Evolutionary conservation across 352 stramenopile genomes (phyloP), one percentile per base, ranked within the genome.

Genomic region (Globisporangium megalacanthum): DNA sequence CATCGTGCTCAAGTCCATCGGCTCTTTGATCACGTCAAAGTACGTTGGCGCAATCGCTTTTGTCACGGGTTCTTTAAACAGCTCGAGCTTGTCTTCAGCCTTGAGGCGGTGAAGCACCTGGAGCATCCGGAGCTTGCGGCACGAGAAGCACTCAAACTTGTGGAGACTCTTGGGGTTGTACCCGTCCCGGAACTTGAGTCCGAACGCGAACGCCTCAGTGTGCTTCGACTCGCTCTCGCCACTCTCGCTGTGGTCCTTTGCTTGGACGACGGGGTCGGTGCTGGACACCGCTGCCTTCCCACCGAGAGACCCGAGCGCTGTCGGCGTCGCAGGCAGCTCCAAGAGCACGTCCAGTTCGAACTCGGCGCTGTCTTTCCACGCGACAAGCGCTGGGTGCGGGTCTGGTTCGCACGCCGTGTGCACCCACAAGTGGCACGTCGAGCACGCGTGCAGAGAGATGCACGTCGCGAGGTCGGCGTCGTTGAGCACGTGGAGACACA

Each of bases 21-120:
- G 93, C 10, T 87, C 58, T 56, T 96, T 96, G 65, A 98, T 94
- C 1, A 97, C 82, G 14, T 96, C 82, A 45, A 93, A 93, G 66
- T 98, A 98, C n/a, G 89, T 95, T 15, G 92, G 80, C 37, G 94
- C 93, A 50, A 98, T 96, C 1, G 79, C 66, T 51, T 96, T 89
- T 0, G 92, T 98, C 47, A 99, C 96, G 2, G 96, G 94, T 48
- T 96, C 77, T 41, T 93, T 90, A 69, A 99, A 99, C 22, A 99
- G 56, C 52, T 89, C 79, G 10, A 94, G 54, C 54, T 94, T 94
- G 66, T 96, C 86, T 67, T 96, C 84, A 0, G 69, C 41, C 1
- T 68, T 59, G 13, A 95, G 56, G 4, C 75, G 72, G 51, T 91
- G 60, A 0, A 95, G 59, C 52, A 87, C 69, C 35, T 80, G 75